Evolutionary conservation across 306 rosid genomes (phyloP).

Genomic region (Malus sieversii): DNA sequence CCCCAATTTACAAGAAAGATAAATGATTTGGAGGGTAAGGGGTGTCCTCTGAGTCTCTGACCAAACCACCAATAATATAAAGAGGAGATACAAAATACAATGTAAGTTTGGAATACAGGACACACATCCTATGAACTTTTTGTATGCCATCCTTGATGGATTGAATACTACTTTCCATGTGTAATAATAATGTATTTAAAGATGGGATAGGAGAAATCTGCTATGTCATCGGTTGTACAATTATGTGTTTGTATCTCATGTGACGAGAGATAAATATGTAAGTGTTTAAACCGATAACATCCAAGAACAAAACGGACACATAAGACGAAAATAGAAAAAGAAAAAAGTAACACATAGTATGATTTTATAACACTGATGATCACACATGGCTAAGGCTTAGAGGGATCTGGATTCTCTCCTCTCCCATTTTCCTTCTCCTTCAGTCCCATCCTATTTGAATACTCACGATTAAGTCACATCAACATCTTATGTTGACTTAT

Average conservation of each 20-base stretch:
- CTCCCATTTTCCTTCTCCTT: too few relatives aligned
- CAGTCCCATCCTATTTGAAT: too few relatives aligned
- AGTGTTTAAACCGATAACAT: background rate
- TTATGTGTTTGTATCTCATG: background rate
- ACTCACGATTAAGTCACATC: too few relatives aligned
- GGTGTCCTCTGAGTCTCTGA: background rate
- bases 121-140: background rate
- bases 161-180: background rate
- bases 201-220: background rate
- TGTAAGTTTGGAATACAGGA: background rate
- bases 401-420: background rate
- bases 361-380: background rate
- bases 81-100: background rate
- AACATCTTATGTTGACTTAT: too few relatives aligned
- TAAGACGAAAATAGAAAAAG: background rate
- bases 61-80: background rate
- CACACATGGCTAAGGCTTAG: background rate
- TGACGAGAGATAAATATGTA: background rate
- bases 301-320: background rate
- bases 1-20: slow-evolving; percentile 11
- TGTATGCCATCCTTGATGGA: background rate
- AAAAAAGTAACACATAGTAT: background rate
- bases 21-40: slow-evolving; percentile 10
- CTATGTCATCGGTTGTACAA: too few relatives aligned
- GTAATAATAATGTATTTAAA: background rate